Conservation (phyloP, 2,329 filamentous ascomycete species). For the Eutypa lata region DNA sequence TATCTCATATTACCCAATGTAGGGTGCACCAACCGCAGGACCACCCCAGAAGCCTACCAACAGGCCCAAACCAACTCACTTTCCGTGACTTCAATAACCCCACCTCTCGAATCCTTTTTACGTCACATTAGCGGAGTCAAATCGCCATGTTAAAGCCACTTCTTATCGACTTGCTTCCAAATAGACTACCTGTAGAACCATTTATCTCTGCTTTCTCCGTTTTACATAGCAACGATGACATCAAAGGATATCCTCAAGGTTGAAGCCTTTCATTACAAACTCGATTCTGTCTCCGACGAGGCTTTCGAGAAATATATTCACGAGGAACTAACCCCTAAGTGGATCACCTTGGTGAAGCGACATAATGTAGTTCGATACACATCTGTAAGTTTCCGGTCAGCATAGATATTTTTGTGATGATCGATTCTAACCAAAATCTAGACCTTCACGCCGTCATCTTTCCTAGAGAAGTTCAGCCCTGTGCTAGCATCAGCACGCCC, state of each 20-base stretch:
- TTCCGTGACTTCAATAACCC: too few species aligned
- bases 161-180: too few species aligned
- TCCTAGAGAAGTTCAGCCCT: not conserved
- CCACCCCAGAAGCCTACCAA: too few species aligned
- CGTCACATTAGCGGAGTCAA: too few species aligned
- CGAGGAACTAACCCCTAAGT: slow-evolving; percentile 1
- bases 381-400: not conserved
- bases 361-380: not conserved
- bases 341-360: not conserved
- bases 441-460: not conserved
- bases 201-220: too few species aligned
- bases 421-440: not conserved
- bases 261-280: slow-evolving; percentile 2
- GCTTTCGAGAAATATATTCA: slow-evolving; percentile 1
- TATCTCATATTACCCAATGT: too few species aligned
- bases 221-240: not conserved
- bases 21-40: too few species aligned
- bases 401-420: not conserved
- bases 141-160: too few species aligned
- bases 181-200: too few species aligned
- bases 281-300: slow-evolving; percentile 1
- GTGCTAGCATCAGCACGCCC: slow-evolving; percentile 1
- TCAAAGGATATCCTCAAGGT: slow-evolving; percentile 2
- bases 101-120: too few species aligned
- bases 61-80: too few species aligned